Evolutionary conservation across 73 alveolate species (phyloP).

Genomic region (Stentor roeselii): DNA sequence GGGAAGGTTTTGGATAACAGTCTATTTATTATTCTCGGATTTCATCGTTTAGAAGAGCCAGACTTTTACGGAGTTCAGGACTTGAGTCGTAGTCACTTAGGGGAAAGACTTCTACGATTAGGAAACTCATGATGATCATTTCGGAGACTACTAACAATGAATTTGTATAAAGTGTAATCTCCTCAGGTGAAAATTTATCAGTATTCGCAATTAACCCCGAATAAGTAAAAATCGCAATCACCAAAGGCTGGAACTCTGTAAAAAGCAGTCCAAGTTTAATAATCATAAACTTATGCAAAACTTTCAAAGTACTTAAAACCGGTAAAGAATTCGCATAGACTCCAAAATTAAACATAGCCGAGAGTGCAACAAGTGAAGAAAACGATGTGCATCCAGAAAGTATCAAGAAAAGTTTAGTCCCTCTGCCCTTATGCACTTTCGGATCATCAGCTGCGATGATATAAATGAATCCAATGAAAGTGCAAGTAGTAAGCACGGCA

Average conservation of each 20-base stretch:
- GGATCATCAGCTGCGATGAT: not conserved
- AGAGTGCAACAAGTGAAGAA: not conserved
- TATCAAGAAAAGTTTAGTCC: not conserved
- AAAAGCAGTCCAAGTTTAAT: not conserved
- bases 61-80: not conserved
- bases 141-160: not conserved
- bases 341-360: not conserved
- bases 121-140: constrained; percentile 5
- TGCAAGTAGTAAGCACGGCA: not conserved
- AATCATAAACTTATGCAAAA: not conserved
- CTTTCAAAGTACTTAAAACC: not conserved
- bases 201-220: not conserved
- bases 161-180: constrained; percentile 12
- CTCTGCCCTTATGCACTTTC: not conserved
- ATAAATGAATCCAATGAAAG: not conserved
- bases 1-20: too few species aligned
- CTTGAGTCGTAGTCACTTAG: not conserved
- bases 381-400: not conserved
- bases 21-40: too few species aligned
- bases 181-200: not conserved
- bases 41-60: too few species aligned
- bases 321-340: not conserved
- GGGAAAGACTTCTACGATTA: not conserved
- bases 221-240: not conserved
- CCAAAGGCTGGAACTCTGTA: constrained; percentile 6